A percentile compares a stretch with the other conserved stretches of the same genome.
These are phyloP conservation scores for Amaranthus hypochondriacus DNA, from an alignment of 148 eudicot species.

Conservation along the genomic window DNA sequence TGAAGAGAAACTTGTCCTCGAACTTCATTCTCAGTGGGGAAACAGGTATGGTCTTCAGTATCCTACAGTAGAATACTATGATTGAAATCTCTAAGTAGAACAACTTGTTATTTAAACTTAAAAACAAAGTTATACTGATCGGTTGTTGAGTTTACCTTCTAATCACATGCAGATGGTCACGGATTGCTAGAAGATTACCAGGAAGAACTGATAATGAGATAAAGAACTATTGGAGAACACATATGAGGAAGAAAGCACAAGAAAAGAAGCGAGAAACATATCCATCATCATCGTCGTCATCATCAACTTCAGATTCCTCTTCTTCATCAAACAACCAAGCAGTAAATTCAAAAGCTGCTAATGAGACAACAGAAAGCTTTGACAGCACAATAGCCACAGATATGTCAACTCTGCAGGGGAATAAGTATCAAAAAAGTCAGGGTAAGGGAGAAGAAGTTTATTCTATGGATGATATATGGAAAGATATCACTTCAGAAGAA, in stretches of 20 bases:
- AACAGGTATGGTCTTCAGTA: slow-evolving; percentile 53
- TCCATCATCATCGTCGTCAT: slow-evolving; percentile 44
- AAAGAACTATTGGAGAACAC: slow-evolving; percentile 90
- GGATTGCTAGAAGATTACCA: slow-evolving; percentile 71
- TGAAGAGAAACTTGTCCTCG: slow-evolving; percentile 76
- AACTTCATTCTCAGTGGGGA: slow-evolving; percentile 88
- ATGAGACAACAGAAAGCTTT: slow-evolving; percentile 26
- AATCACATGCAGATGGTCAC: slow-evolving; percentile 56
- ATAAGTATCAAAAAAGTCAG: slow-evolving; percentile 20
- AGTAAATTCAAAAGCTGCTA: slow-evolving; percentile 20
- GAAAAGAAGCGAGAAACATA: slow-evolving; percentile 45
- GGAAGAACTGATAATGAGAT: slow-evolving; percentile 90
- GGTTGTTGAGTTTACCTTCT: slow-evolving; percentile 3
- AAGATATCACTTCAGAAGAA: slow-evolving; percentile 57
- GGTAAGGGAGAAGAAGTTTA: slow-evolving; percentile 23
- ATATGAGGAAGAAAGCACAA: slow-evolving; percentile 87
- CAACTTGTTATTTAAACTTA: neutral
- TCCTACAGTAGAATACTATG: neutral
- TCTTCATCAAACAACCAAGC: slow-evolving; percentile 33
- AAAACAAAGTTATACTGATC: neutral
- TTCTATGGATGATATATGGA: slow-evolving; percentile 90
- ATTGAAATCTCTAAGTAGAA: neutral
- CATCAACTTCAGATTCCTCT: slow-evolving; percentile 30
- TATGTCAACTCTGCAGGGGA: slow-evolving; percentile 29
- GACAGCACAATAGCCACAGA: slow-evolving; percentile 31